Evolutionary conservation across 305 asterid species (phyloP), one percentile per base, ranked within the genome.

Genomic region (Fraxinus sp.): DNA sequence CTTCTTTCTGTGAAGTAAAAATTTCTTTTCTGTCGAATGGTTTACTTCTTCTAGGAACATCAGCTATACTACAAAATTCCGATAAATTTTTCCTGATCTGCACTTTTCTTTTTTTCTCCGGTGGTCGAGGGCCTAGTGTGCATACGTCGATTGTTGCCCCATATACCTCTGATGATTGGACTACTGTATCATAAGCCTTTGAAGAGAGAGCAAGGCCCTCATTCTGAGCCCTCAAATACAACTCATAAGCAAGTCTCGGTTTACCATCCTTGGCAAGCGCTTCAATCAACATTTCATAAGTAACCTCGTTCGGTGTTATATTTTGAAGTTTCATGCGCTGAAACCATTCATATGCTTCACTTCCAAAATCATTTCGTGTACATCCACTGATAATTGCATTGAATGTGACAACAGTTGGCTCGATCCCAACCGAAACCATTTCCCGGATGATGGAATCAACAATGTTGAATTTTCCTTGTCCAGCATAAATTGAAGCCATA

Each of bases 401-500:
- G 90, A 90, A 96, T 3, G 98, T 95, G 74, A 96, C 96, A 7
- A 93, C 99, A 0, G 98, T 96, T 7, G 97, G 99, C 85, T 87
- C 90, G 35, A 89, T 49, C 39, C 95, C 91, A 5, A 75, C 80
- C 0, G 79, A 64, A 2, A 41, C 83, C 98, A 96, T 96, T 80
- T 96, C 98, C 78, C 55, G 83, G 80, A 95, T 87, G 75, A 92
- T 84, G 18, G 92, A 90, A 43, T 89, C 91, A 35, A 96, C 94
- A 3, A 77, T 80, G n/a, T 93, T 90, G 6, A 90, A 92, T 72
- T 89, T 89, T 14, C 94, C 95, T 77, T 88, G 95, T 66, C 89
- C 91, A 0, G 98, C 89, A 73, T 93, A 84, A 30, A 94, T 86
- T 5, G 99, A 93, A 77, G 99, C 98, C 98, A 96, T 88, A 80